phyloP scores from a whole-genome alignment of 1,139 yeast species.

The Blastobotrys ciferrii region DNA sequence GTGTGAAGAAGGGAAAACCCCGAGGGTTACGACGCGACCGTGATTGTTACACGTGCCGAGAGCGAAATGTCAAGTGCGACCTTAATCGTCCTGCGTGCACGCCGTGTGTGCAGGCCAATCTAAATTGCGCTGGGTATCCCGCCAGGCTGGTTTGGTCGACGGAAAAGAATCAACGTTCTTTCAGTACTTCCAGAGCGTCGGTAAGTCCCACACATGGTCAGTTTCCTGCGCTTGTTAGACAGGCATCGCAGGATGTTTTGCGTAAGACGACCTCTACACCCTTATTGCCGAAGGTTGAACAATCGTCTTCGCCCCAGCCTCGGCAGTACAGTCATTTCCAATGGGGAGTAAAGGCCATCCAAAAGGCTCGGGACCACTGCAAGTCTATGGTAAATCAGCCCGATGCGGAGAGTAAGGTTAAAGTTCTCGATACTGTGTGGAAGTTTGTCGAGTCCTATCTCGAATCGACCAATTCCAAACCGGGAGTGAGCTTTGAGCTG shows the following conservation, averaged over 20 bases:
- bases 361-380: slow-evolving; percentile 16
- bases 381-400: slow-evolving; percentile 17
- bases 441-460: slow-evolving; percentile 24
- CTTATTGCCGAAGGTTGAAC: not conserved
- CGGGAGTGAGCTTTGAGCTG: slow-evolving; percentile 16
- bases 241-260: not conserved
- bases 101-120: slow-evolving; percentile 23
- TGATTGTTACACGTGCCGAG: slow-evolving; percentile 28
- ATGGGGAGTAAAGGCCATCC: slow-evolving; percentile 28
- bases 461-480: slow-evolving; percentile 13
- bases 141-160: slow-evolving; percentile 24
- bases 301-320: not conserved
- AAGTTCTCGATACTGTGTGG: slow-evolving; percentile 24
- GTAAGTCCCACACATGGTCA: not conserved
- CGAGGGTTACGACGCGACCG: slow-evolving; percentile 27
- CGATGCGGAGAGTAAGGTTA: slow-evolving; percentile 11
- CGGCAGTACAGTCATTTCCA: slow-evolving; percentile 18
- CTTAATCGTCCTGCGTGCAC: slow-evolving; percentile 27
- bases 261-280: not conserved
- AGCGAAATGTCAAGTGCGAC: slow-evolving; percentile 28
- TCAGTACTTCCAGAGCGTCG: not conserved
- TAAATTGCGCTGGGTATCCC: slow-evolving; percentile 27
- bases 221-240: not conserved
- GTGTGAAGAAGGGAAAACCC: slow-evolving; percentile 23
- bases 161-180: not conserved